These are phyloP conservation scores for Cyclostephanos tholiformis DNA, from an alignment of 108 stramenopile species.

Conservation along the genomic window DNA sequence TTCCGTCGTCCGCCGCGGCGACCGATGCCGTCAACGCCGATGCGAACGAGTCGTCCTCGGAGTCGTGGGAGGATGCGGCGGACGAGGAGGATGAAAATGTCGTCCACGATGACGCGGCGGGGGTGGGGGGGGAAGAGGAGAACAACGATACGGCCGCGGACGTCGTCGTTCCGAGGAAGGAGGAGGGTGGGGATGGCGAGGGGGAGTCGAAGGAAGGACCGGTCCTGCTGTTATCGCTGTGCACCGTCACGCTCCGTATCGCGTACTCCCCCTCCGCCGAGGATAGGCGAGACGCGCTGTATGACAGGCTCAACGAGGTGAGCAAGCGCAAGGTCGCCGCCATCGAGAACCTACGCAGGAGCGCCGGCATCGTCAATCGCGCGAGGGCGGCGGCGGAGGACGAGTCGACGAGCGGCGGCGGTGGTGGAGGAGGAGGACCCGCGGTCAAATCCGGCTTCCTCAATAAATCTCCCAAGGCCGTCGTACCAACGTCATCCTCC, in stretches of 20 bases:
- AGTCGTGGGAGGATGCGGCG: slow-evolving; percentile 14
- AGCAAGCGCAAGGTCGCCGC: slow-evolving; percentile 73
- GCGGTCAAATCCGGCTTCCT: slow-evolving; percentile 82
- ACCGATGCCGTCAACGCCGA: slow-evolving; percentile 7
- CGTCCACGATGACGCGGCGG: slow-evolving; percentile 27
- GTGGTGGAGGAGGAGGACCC: slow-evolving; percentile 21
- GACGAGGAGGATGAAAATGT: slow-evolving; percentile 17
- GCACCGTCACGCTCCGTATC: slow-evolving; percentile 60
- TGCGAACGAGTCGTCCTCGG: not conserved
- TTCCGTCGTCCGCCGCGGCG: not conserved
- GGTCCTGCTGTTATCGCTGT: slow-evolving; percentile 48
- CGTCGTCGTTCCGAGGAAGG: not conserved
- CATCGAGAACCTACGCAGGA: slow-evolving; percentile 65
- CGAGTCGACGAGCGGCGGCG: slow-evolving; percentile 13
- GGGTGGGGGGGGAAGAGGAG: not conserved
- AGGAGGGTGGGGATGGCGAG: not conserved
- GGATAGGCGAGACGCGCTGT: slow-evolving; percentile 74
- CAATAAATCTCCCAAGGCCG: slow-evolving; percentile 51
- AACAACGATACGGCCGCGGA: slow-evolving; percentile 2
- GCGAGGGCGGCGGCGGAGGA: slow-evolving; percentile 35
- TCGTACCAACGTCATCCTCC: slow-evolving; percentile 16
- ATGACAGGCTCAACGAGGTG: slow-evolving; percentile 73
- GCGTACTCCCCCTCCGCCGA: slow-evolving; percentile 75
- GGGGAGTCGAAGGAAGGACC: not conserved
- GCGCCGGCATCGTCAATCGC: slow-evolving; percentile 53